Evolutionary conservation across 345 rosid genomes (phyloP), one percentile per base, ranked within the genome.

Genomic region (Psidium friedrichsthalianum): DNA sequence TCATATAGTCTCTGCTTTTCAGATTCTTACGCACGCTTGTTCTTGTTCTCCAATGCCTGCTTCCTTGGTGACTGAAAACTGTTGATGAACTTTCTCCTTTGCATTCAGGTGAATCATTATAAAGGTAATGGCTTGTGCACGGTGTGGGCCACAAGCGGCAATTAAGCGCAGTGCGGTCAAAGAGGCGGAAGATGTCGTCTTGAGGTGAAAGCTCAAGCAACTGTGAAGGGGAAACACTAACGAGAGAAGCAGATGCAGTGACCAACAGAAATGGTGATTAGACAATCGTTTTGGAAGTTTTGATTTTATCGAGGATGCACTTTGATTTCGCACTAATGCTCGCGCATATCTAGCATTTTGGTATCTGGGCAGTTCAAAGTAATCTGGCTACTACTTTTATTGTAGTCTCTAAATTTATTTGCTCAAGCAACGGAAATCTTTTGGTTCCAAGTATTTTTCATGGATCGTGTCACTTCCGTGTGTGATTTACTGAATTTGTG

Each of bases 221-320:
- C 94, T 53, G 82, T 51, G 95, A 92, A 86, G 95, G 93, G 83
- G 85, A 85, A 88, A 90, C 90, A 9, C 86, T 91, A 29, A 91
- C 92, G 88, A 91, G 92, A 89, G 94, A 92, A 86, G 64, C 93
- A 36, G 85, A 86, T 64, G 85, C 84, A 15, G 56, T 13, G 56
- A 27, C 49, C 83, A 91, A 91, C 85, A 92, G 90, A 87, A 86
- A 89, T 82, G 96, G 96, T 96, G 88, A 87, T 49, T 81, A 25
- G 82, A 81, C 36, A 27, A 27, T 83, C 64, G 53, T 12, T 74
- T 52, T 11, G 25, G 47, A n/a, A 15, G 6, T 80, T 47, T 82
- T 27, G 47, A 49, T 82, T 82, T 59, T 57, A 27, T 25, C 64
- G 47, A 44, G 44, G 82, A 40, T 0, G 58, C 44, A 25, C 24